These are phyloP conservation scores for Arachis monticola DNA, from an alignment of 331 rosid species.

Conservation along the genomic window DNA sequence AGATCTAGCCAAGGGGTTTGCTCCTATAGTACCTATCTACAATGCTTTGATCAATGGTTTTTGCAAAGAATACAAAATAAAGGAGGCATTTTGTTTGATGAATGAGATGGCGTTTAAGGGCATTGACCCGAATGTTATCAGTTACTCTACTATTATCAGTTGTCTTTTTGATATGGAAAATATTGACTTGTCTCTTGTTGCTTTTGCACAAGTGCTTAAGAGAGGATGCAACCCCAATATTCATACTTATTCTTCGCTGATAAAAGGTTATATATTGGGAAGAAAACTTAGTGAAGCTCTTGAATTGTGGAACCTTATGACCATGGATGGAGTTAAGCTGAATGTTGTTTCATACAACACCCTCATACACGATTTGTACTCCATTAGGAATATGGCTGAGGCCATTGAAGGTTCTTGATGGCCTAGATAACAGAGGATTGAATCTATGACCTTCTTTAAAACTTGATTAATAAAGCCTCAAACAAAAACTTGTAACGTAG, in stretches of 20 bases:
- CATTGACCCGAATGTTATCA: slow-evolving; percentile 70
- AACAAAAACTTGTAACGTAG: too few species aligned
- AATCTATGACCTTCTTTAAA: too few species aligned
- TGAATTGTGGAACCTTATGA: slow-evolving; percentile 69
- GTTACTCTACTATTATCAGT: slow-evolving; percentile 66
- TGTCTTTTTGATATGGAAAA: slow-evolving; percentile 62
- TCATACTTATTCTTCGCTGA: slow-evolving; percentile 74
- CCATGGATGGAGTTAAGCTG: slow-evolving; percentile 56
- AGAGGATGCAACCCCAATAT: slow-evolving; percentile 84
- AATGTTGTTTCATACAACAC: slow-evolving; percentile 66
- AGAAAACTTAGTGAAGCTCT: slow-evolving; percentile 62
- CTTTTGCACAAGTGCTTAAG: slow-evolving; percentile 63
- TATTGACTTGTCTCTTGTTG: slow-evolving; percentile 64
- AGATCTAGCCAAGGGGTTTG: slow-evolving; percentile 55
- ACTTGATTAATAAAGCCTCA: too few species aligned
- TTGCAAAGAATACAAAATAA: slow-evolving; percentile 60
- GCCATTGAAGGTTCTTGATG: slow-evolving; percentile 28
- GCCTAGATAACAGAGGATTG: too few species aligned
- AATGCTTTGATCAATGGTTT: slow-evolving; percentile 79
- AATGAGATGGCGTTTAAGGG: slow-evolving; percentile 67
- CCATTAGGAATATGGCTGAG: slow-evolving; percentile 53
- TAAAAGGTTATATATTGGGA: slow-evolving; percentile 65
- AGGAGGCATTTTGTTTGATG: slow-evolving; percentile 63
- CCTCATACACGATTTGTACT: slow-evolving; percentile 74
- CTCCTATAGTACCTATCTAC: slow-evolving; percentile 65